Evolutionary conservation across 2,329 filamentous ascomycete species (phyloP).

Genomic region (Colletotrichum phormii): DNA sequence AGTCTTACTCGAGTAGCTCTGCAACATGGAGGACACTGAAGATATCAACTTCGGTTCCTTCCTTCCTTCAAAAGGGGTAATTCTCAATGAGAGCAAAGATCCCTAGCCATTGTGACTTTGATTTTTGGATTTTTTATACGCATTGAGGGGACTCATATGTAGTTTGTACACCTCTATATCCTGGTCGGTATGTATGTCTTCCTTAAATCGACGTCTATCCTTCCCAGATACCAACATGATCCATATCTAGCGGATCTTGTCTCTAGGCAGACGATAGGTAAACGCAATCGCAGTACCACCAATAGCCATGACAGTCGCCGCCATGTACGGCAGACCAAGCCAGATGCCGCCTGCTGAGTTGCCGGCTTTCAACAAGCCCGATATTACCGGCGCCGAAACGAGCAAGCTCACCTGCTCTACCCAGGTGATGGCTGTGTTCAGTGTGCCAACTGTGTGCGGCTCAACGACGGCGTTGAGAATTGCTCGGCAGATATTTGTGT

Average conservation of each 20-base stretch:
- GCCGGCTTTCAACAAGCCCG: slow-evolving; percentile 58
- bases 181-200: not conserved
- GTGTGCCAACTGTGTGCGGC: slow-evolving; percentile 62
- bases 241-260: slow-evolving; percentile 2
- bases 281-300: slow-evolving; percentile 46
- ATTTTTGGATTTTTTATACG: not conserved
- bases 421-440: slow-evolving; percentile 64
- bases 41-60: too few species aligned
- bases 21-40: too few species aligned
- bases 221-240: not conserved
- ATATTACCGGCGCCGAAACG: slow-evolving; percentile 58
- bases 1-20: too few species aligned
- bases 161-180: not conserved
- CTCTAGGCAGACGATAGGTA: slow-evolving; percentile 42
- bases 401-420: slow-evolving; percentile 62
- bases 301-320: slow-evolving; percentile 47
- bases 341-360: slow-evolving; percentile 58
- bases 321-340: slow-evolving; percentile 62
- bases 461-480: slow-evolving; percentile 66
- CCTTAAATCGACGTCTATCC: not conserved
- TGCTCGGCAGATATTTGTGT: slow-evolving; percentile 56
- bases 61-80: too few species aligned
- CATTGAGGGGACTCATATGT: not conserved
- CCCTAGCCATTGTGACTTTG: too few species aligned
- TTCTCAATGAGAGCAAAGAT: too few species aligned